Evolutionary conservation across 2,329 filamentous ascomycete genomes (phyloP), one percentile per base, ranked within the genome.

Genomic region (Trichoderma arundinaceum): DNA sequence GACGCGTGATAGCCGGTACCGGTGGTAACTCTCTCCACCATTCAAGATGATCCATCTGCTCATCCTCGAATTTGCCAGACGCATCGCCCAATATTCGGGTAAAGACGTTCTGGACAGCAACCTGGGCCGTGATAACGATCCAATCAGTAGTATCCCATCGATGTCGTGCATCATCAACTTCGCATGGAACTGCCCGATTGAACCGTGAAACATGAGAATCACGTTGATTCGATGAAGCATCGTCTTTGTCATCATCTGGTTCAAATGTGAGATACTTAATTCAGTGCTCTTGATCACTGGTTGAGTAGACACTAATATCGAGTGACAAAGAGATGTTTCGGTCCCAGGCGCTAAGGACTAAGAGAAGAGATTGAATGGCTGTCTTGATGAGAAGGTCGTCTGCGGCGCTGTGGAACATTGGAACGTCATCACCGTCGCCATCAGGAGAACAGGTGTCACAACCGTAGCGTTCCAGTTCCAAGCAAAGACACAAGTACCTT

Each of bases 281-380:
- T 67, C 70, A 74, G 69, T 77, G 72, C 60, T 73, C 61, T 19
- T 68, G 71, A 63, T 76, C 75, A 56, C 72, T 77, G 7, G 71
- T 73, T 22, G 76, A 77, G 68, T 75, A 70, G 59, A 75, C 64
- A 62, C 72, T 76, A 46, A 77, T 75, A 68, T 77, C 75, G 41
- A 77, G 73, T 48, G 72, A 41, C 49, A 77, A 71, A 56, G 71
- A 58, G 64, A 71, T 63, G 46, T 64, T 49, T 62, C 69, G 70
- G 65, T 74, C 69, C 73, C 71, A 77, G 66, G 56, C 53, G 69
- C 72, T 74, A 48, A 77, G 74, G 64, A 66, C 58, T 48, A 68
- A 72, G 66, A 76, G 72, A 35, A 77, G 64, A 69, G 66, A 58
- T 52, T 71, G 48, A 43, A 77, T 71, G 62, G 70, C 68, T 28